Evolutionary conservation across 306 rosid genomes (phyloP), one percentile per base, ranked within the genome.

Genomic region (Quillaja saponaria): DNA sequence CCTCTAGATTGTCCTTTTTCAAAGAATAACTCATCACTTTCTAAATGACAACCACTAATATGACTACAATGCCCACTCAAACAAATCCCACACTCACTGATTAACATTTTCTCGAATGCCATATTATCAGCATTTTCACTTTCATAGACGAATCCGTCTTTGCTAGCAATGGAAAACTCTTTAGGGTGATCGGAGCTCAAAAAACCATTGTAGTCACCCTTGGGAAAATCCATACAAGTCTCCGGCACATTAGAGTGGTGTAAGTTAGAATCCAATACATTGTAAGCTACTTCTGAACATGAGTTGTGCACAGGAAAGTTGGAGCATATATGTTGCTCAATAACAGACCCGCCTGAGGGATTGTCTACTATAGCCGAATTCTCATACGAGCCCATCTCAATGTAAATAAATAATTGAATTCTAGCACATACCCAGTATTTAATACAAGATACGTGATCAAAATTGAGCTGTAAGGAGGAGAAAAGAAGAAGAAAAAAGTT

Each of bases 361-460:
- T 70, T 90, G 34, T 72, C 92, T 5, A 65, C 68, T 6, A 71
- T 40, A 55, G 71, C 58, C 34, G 84, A 76, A 55, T 79, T 60
- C 66, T 84, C 99, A 73, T 71, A 86, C 33, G 84, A 81, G 34
- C 89, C 91, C 96, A 90, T 87, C 81, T 47, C 80, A 67, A 60
- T 31, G 46, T 13, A 53, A 69, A 52, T 37, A 61, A 71, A 25
- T 45, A 62, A 48, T 53, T 74, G 80, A 34, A 79, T 61, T 18
- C 82, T 25, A 76, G 31, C 54, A 51, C 44, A 58, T 51, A 69
- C 55, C 75, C 78, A 75, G 66, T 65, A 47, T 74, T 75, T 51
- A 9, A 61, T 11, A 63, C 31, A 39, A 0, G 56, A 25, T 16
- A 74, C 31, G 42, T 34, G 20, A 64, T 72, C 39, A 54, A 42